Evolutionary conservation across 1,284 basidiomycete genomes (phyloP), one percentile per base, ranked within the genome.

Genomic region (Malassezia caprae): DNA sequence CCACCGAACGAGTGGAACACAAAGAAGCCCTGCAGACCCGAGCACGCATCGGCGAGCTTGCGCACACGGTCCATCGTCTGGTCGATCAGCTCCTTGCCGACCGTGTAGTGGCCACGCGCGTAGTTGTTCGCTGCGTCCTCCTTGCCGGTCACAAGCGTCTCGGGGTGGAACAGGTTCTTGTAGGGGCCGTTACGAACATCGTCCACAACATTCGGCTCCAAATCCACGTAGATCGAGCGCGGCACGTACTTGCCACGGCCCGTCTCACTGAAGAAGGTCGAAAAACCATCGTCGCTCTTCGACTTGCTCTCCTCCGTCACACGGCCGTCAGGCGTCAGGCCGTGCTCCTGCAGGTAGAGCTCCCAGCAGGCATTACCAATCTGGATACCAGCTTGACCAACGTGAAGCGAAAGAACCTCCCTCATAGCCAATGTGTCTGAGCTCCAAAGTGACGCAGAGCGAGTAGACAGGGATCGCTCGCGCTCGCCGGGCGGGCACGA

Each of bases 1-100:
- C 94, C 94, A 76, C 94, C 94, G 75, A 96, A 96, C 42, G 94
- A 98, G 81, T 98, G 94, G 84, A 98, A 98, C 75, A 98, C 90
- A 76, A 99, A 98, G 83, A 98, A 98, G 68, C 94, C 93, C 78
- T 99, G 94, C 42, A 98, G 85, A 76, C 94, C 94, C 42, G 85
- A 85, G 81, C 91, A 96, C 79, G 93, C 94, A 79, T 98, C 94
- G 56, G 93, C 89, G 63, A 98, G 84, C 69, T 89, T 86, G 75
- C 94, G 88, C 64, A 96, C 80, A 77, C 87, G 90, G 79, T 98
- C 94, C 83, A 96, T 88, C 56, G 93, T 90, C 51, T 84, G 77
- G 77, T 82, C 81, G 68, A 79, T 78, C 48, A 78, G 68, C 78
- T 96, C 91, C 78, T 96, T 96, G 66, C 91, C 91, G 72, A 96